Evolutionary conservation across 768 basidiomycete species (phyloP), one percentile per base, ranked within the genome.

Genomic region (Podaxis sp.): DNA sequence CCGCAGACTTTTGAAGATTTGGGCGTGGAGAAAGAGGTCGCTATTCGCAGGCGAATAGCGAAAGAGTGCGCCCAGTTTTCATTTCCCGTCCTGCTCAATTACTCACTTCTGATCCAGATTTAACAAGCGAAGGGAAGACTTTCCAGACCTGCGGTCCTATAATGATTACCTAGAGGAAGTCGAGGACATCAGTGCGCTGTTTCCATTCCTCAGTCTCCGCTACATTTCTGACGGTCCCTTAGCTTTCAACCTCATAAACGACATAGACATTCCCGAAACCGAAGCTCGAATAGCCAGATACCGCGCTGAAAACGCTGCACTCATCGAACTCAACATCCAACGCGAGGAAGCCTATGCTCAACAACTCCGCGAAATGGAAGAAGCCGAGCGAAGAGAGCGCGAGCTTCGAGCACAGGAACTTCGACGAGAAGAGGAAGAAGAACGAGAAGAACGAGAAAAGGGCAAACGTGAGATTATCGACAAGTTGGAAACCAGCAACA

Each of bases 121-220:
- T 74, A 99, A 99, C 75, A 98, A 98, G 76, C 84, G 89, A 33
- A 79, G 87, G 46, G 93, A 96, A 59, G 97, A 99, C 74, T 99
- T 99, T 72, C 75, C 76, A 0, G 87, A 89, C 71, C 79, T 93
- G 46, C 82, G 84, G 11, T 81, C 85, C 15, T 98, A 96, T 75
- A 97, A 99, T 69, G 92, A 99, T 72, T 99, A 99, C 72, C 84
- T 99, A 11, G 95, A 99, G 74, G 87, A 93, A 73, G 95, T 96
- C 2, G 96, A 99, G 76, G 93, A 97, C 69, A 89, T 98, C 67
- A 79, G 82, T 79, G 48, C 56, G 75, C 68, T 12, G 19, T 42
- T 42, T 15, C 11, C 9, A 17, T 66, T 52, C n/a, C n/a, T 67
- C 39, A 30, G 36, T 51, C 56, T 33, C 57, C n/a, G 12, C 36